Conservation (phyloP, 192 early-diverging fungal genomes). For the Paraglomus occultum region DNA sequence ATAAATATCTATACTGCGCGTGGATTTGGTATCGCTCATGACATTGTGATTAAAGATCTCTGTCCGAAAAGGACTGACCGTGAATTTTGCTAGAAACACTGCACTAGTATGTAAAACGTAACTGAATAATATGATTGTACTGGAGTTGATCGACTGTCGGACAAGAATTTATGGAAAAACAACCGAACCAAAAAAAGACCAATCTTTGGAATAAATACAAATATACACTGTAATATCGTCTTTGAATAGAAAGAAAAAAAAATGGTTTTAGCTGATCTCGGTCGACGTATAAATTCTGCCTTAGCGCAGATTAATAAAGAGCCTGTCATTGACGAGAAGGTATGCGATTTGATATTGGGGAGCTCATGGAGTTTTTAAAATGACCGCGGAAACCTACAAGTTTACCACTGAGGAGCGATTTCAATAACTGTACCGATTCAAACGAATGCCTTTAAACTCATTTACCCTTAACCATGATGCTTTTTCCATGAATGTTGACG, state of each 20-base stretch:
- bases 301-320: slow-evolving; percentile 75
- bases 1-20: no score
- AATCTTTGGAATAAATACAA: no score
- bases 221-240: no score
- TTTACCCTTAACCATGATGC: background rate
- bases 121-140: no score
- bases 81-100: no score
- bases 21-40: no score
- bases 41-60: no score
- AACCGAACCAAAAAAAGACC: no score
- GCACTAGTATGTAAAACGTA: no score
- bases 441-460: background rate
- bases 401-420: background rate
- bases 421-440: background rate
- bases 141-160: no score
- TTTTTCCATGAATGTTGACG: background rate
- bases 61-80: no score
- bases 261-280: slow-evolving; percentile 92
- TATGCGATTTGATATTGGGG: slow-evolving; percentile 30
- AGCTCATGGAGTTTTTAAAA: background rate
- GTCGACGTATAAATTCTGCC: slow-evolving; percentile 82
- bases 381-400: background rate
- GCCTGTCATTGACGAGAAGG: slow-evolving; percentile 87
- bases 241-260: slow-evolving; percentile 10
- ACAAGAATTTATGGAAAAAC: no score